Conservation (phyloP, 768 basidiomycete genomes). For the Phylloporus arenicola region DNA sequence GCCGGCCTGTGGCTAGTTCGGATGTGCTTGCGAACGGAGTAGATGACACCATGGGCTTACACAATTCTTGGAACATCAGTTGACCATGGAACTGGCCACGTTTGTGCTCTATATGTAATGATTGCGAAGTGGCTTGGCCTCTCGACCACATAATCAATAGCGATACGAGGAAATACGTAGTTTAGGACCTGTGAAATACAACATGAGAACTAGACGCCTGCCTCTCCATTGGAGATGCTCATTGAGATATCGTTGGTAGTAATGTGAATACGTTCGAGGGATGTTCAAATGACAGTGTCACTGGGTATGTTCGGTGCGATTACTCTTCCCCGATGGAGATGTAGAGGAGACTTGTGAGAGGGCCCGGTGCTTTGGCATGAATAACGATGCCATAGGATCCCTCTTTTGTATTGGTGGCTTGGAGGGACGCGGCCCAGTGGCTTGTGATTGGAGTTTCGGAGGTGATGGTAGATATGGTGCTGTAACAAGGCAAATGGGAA, state of each 20-base stretch:
- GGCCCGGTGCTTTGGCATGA: conserved; percentile 73
- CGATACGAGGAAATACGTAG: conserved; percentile 5
- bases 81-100: conserved; percentile 16
- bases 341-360: conserved; percentile 48
- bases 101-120: conserved; percentile 2
- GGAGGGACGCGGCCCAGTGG: conserved; percentile 28
- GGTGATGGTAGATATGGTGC: conserved; percentile 10
- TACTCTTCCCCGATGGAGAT: conserved; percentile 25
- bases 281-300: conserved; percentile 7
- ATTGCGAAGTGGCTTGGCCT: background rate
- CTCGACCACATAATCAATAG: conserved; percentile 5
- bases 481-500: conserved; percentile 28
- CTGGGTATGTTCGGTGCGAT: conserved; percentile 18
- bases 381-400: conserved; percentile 56
- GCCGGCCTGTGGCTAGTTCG: conserved; percentile 24
- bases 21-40: conserved; percentile 52
- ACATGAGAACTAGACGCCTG: conserved; percentile 2
- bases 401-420: conserved; percentile 46
- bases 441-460: conserved; percentile 14
- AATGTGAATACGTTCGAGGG: background rate
- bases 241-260: background rate
- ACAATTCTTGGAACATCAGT: conserved; percentile 59
- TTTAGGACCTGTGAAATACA: conserved; percentile 13
- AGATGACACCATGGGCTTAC: conserved; percentile 75
- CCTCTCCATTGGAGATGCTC: conserved; percentile 6